These are phyloP conservation scores for Russula sp. DNA, from an alignment of 768 basidiomycete genomes.

Conservation along the genomic window DNA sequence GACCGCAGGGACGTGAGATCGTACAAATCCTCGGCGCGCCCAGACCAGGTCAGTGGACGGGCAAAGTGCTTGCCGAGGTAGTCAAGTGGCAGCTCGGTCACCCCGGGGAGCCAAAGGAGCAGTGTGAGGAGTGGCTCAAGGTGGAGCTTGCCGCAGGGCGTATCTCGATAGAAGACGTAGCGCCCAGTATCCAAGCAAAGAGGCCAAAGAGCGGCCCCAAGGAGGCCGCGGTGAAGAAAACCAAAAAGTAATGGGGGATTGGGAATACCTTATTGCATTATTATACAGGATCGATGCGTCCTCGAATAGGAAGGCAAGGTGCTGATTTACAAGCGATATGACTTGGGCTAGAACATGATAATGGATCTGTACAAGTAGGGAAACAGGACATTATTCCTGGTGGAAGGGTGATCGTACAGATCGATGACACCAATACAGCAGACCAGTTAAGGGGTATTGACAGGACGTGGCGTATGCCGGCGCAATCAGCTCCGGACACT, in stretches of 20 bases:
- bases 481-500: background rate
- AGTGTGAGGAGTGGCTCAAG: slow-evolving; percentile 65
- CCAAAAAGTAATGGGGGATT: slow-evolving; percentile 5
- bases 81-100: slow-evolving; percentile 83
- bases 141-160: slow-evolving; percentile 46
- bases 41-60: slow-evolving; percentile 67
- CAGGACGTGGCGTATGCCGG: background rate
- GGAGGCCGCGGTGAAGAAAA: slow-evolving; percentile 19
- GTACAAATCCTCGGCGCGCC: slow-evolving; percentile 43
- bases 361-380: slow-evolving; percentile 6
- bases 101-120: slow-evolving; percentile 57
- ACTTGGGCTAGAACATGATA: background rate
- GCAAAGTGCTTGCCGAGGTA: slow-evolving; percentile 55
- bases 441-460: background rate
- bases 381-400: background rate
- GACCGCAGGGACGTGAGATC: slow-evolving; percentile 64
- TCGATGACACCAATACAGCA: background rate
- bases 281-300: slow-evolving; percentile 1
- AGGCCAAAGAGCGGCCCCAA: slow-evolving; percentile 14
- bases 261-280: background rate
- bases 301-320: background rate
- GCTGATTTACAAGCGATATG: slow-evolving; percentile 9
- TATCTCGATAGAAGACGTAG: slow-evolving; percentile 33
- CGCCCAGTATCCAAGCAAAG: slow-evolving; percentile 1
- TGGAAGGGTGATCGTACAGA: background rate